Evolutionary conservation across 2,329 filamentous ascomycete genomes (phyloP).

Genomic region (Neurospora sp.): DNA sequence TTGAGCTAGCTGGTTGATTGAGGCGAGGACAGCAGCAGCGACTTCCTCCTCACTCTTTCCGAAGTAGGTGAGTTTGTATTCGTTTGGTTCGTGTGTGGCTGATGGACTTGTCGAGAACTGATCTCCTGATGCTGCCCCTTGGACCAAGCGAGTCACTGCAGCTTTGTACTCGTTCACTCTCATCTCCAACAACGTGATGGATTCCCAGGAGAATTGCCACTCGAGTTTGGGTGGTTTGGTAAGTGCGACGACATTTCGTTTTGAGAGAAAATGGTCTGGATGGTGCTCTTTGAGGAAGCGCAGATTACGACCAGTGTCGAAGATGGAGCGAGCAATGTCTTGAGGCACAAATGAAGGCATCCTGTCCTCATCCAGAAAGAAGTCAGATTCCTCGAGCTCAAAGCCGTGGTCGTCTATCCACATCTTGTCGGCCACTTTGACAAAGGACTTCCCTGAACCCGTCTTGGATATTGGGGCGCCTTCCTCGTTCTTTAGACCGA

Average conservation of each 20-base stretch:
- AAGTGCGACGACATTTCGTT: slow-evolving; percentile 33
- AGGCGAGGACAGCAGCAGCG: slow-evolving; percentile 37
- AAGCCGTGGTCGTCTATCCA: slow-evolving; percentile 50
- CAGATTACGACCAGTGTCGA: slow-evolving; percentile 69
- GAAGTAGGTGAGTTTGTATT: slow-evolving; percentile 33
- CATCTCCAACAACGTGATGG: slow-evolving; percentile 53
- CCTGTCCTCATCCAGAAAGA: slow-evolving; percentile 49
- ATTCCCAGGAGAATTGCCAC: slow-evolving; percentile 65
- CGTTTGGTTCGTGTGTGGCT: neutral
- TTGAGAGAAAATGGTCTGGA: slow-evolving; percentile 57
- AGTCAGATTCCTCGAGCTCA: slow-evolving; percentile 48
- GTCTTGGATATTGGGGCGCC: slow-evolving; percentile 43
- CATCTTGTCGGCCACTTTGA: slow-evolving; percentile 44
- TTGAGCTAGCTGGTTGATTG: slow-evolving; percentile 36
- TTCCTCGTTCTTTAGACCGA: slow-evolving; percentile 54
- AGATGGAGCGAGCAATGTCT: slow-evolving; percentile 62
- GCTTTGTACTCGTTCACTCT: slow-evolving; percentile 46
- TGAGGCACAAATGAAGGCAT: slow-evolving; percentile 63
- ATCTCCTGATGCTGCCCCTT: neutral
- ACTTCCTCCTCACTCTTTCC: slow-evolving; percentile 37
- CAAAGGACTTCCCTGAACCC: slow-evolving; percentile 44
- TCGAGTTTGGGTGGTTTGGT: slow-evolving; percentile 46
- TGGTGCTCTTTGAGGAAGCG: slow-evolving; percentile 63
- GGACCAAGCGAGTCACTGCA: slow-evolving; percentile 26
- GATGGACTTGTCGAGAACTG: slow-evolving; percentile 11